Evolutionary conservation across 1,284 basidiomycete genomes (phyloP).

Genomic region (Dichomitus squalens): DNA sequence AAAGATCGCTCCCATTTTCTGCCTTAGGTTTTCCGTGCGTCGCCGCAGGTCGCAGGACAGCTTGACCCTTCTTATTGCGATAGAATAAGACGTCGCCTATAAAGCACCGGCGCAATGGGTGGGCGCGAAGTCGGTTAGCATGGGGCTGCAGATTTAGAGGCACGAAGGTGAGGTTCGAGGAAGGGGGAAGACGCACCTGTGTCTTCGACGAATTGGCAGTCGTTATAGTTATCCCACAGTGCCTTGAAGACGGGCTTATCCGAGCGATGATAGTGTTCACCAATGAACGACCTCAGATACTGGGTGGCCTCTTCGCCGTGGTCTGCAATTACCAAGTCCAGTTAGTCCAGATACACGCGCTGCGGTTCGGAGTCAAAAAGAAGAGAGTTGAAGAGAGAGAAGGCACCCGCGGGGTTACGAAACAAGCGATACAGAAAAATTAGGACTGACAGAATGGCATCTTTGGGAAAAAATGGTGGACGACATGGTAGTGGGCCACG

Average conservation of each 20-base stretch:
- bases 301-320: conserved; percentile 54
- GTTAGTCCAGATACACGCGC: not conserved
- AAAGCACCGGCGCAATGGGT: not conserved
- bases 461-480: conserved; percentile 41
- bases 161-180: not conserved
- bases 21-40: conserved; percentile 5
- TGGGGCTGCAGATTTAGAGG: not conserved
- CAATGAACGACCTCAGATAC: conserved; percentile 53
- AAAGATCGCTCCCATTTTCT: not conserved
- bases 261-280: conserved; percentile 52
- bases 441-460: conserved; percentile 35
- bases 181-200: conserved; percentile 34
- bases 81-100: conserved; percentile 30
- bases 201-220: conserved; percentile 74
- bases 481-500: conserved; percentile 47
- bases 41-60: conserved; percentile 21
- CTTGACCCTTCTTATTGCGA: conserved; percentile 27
- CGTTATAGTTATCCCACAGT: conserved; percentile 60
- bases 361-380: not conserved
- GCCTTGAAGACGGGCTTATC: conserved; percentile 52
- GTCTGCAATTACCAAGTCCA: conserved; percentile 29
- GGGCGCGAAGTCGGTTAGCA: conserved; percentile 28
- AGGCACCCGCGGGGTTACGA: not conserved
- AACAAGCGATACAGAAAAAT: not conserved
- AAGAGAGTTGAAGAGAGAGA: not conserved